Conservation (phyloP, 805 yeast genomes). For the Vanderwaltozyma yarrowii region DNA sequence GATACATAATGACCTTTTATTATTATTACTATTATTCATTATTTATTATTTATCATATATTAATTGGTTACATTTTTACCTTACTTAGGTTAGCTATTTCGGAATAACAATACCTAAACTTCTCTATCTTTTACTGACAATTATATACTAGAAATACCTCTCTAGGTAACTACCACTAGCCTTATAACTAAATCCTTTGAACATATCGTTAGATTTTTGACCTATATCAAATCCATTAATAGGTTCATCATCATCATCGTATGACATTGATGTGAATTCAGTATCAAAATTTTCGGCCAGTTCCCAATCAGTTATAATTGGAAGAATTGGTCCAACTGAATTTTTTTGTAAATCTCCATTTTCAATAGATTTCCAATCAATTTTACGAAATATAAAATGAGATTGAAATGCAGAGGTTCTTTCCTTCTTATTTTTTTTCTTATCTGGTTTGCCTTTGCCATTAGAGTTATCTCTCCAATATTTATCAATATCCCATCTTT, state of each 20-base stretch:
- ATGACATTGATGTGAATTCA: conserved; percentile 64
- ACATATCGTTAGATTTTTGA: conserved; percentile 15
- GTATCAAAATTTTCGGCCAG: conserved; percentile 77
- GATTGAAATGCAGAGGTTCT: conserved; percentile 35
- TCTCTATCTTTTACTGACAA: too few relatives aligned
- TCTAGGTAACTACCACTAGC: conserved; percentile 30
- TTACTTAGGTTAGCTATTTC: too few relatives aligned
- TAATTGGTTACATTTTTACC: too few relatives aligned
- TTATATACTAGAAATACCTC: conserved; percentile 22
- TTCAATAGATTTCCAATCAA: conserved; percentile 57
- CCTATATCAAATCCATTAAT: background rate
- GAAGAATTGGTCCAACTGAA: conserved; percentile 67
- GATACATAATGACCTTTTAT: background rate
- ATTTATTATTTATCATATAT: background rate
- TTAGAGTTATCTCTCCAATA: conserved; percentile 34
- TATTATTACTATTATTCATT: background rate
- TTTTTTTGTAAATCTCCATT: conserved; percentile 34
- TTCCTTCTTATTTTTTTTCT: conserved; percentile 19
- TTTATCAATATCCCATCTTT: conserved; percentile 51
- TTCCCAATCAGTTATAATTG: conserved; percentile 69
- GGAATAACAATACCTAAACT: too few relatives aligned
- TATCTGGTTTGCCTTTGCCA: conserved; percentile 3
- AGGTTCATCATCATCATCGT: conserved; percentile 22
- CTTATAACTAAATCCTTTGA: conserved; percentile 30
- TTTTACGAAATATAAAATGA: conserved; percentile 67